Evolutionary conservation across 768 basidiomycete genomes (phyloP).

Genomic region (Suillus fuscotomentosus): DNA sequence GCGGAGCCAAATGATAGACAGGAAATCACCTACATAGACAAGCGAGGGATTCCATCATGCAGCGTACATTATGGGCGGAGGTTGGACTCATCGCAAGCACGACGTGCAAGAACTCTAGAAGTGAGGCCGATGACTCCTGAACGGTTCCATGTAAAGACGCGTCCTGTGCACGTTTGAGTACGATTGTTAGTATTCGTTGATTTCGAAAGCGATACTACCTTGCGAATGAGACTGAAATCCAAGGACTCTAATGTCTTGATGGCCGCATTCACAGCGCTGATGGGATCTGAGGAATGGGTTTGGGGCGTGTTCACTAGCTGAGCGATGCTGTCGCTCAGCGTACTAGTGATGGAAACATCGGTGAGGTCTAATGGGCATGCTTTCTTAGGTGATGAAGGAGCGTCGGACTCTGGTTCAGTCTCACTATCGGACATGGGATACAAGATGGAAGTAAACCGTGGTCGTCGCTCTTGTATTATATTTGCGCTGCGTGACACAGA

Average conservation of each 20-base stretch:
- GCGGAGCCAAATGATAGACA: not conserved
- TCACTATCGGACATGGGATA: constrained; percentile 41
- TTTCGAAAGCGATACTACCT: constrained; percentile 16
- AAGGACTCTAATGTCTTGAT: constrained; percentile 22
- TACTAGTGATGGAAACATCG: not conserved
- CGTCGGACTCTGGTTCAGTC: constrained; percentile 53
- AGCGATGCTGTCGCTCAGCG: not conserved
- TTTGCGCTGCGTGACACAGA: not conserved
- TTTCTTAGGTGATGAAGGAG: constrained; percentile 9
- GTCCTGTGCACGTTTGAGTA: constrained; percentile 29
- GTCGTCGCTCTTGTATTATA: not conserved
- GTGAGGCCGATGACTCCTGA: constrained; percentile 30
- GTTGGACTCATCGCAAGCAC: constrained; percentile 14
- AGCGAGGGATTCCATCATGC: constrained; percentile 13
- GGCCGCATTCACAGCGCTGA: constrained; percentile 22
- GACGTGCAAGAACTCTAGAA: constrained; percentile 31
- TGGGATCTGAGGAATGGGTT: not conserved
- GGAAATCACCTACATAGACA: constrained; percentile 19
- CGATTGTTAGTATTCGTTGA: not conserved
- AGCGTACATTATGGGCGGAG: constrained; percentile 4
- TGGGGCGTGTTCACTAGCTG: not conserved
- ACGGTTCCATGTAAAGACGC: constrained; percentile 31
- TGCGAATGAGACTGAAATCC: constrained; percentile 28
- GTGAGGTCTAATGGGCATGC: constrained; percentile 9
- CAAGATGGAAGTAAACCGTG: not conserved